Evolutionary conservation across 2,329 filamentous ascomycete genomes (phyloP).

Genomic region (Eutypella sp.): DNA sequence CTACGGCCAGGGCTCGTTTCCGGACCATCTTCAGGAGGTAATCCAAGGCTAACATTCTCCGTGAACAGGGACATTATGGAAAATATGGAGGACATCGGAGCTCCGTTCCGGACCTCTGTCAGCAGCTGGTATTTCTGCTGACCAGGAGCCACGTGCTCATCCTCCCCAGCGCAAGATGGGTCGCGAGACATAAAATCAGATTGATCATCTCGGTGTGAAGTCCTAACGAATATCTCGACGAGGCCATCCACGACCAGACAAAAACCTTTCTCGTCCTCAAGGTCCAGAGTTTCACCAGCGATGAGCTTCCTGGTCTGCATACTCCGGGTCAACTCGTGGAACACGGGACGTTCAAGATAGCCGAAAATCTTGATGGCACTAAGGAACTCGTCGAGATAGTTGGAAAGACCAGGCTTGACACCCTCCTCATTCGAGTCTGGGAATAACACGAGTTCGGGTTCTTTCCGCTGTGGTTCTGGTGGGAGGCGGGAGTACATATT

Average conservation of each 20-base stretch:
- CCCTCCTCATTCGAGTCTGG: slow-evolving; percentile 88
- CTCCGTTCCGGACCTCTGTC: slow-evolving; percentile 95
- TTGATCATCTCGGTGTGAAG: slow-evolving; percentile 41
- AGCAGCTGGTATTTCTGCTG: slow-evolving; percentile 89
- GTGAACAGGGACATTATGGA: slow-evolving; percentile 97
- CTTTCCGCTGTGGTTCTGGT: slow-evolving; percentile 90
- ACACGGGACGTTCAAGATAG: slow-evolving; percentile 91
- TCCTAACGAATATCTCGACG: slow-evolving; percentile 98
- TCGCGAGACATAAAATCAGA: slow-evolving; percentile 33
- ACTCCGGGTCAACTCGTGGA: slow-evolving; percentile 92
- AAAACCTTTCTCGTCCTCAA: slow-evolving; percentile 97
- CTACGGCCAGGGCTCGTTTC: slow-evolving; percentile 22
- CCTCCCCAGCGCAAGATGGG: slow-evolving; percentile 65
- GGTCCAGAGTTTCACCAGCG: slow-evolving; percentile 86
- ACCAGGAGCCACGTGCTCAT: slow-evolving; percentile 51
- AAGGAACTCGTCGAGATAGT: slow-evolving; percentile 94
- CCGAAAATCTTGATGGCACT: slow-evolving; percentile 99
- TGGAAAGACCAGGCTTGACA: slow-evolving; percentile 85
- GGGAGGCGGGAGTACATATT: slow-evolving; percentile 96
- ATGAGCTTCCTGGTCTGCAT: slow-evolving; percentile 98
- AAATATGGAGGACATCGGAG: slow-evolving; percentile 97
- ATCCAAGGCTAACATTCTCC: slow-evolving; percentile 79
- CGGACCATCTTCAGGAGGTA: slow-evolving; percentile 58
- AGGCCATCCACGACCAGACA: slow-evolving; percentile 94
- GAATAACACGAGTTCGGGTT: slow-evolving; percentile 91